Conservation (phyloP, 768 basidiomycete genomes). For the Paxillus ammoniavirescens region DNA sequence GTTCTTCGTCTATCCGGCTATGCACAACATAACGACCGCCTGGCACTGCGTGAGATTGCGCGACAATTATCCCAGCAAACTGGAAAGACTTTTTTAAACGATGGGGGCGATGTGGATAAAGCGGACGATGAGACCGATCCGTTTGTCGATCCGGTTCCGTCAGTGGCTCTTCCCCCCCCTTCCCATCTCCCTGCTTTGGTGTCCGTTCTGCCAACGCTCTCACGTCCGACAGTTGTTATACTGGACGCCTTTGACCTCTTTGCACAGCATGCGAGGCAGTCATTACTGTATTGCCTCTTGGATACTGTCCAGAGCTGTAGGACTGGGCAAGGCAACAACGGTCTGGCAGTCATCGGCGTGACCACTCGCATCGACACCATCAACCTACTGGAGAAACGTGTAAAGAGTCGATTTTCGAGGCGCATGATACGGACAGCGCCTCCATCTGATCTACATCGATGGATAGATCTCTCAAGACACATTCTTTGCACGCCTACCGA, state of each 20-base stretch:
- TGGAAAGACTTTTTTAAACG: slow-evolving; percentile 52
- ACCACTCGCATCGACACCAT: slow-evolving; percentile 87
- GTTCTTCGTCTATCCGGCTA: slow-evolving; percentile 83
- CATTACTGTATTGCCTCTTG: slow-evolving; percentile 90
- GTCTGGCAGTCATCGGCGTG: slow-evolving; percentile 82
- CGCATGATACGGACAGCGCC: slow-evolving; percentile 79
- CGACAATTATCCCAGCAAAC: slow-evolving; percentile 79
- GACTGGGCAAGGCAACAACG: slow-evolving; percentile 54
- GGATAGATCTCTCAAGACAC: slow-evolving; percentile 47
- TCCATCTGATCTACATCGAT: slow-evolving; percentile 47
- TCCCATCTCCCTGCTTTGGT: slow-evolving; percentile 74
- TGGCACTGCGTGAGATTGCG: slow-evolving; percentile 92
- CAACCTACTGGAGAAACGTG: slow-evolving; percentile 89
- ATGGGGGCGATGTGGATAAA: slow-evolving; percentile 26
- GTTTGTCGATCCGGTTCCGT: slow-evolving; percentile 40
- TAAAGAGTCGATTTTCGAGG: slow-evolving; percentile 96
- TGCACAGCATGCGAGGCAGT: slow-evolving; percentile 87
- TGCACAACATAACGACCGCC: slow-evolving; percentile 78
- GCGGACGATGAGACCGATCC: slow-evolving; percentile 48
- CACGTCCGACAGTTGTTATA: slow-evolving; percentile 77
- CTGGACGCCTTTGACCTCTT: slow-evolving; percentile 95
- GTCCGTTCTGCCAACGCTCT: slow-evolving; percentile 72
- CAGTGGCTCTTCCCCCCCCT: slow-evolving; percentile 53
- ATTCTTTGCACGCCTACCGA: slow-evolving; percentile 38
- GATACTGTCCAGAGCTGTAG: slow-evolving; percentile 91